Evolutionary conservation across 495 filamentous ascomycete genomes (phyloP).

Genomic region (Lichina pygmaea): DNA sequence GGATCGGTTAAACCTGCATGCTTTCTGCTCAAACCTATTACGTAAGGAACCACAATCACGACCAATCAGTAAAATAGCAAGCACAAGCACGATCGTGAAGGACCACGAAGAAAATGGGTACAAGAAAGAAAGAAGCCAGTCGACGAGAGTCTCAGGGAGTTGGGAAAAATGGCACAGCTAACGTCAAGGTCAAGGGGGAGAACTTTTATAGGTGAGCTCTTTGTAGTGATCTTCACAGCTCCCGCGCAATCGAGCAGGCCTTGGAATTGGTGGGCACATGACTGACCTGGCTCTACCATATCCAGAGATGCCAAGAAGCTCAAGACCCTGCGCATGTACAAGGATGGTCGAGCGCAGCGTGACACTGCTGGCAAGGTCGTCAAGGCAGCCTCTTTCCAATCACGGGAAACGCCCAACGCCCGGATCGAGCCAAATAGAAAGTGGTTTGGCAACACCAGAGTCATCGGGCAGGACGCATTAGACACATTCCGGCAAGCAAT

Average conservation of each 20-base stretch:
- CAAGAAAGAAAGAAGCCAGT: slow-evolving; percentile 73
- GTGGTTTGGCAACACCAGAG: slow-evolving; percentile 41
- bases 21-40: too few relatives aligned
- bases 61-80: too few relatives aligned
- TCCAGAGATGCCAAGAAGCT: slow-evolving; percentile 54
- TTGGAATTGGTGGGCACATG: neutral
- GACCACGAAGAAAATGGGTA: slow-evolving; percentile 46
- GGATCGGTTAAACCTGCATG: too few relatives aligned
- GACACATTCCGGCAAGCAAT: slow-evolving; percentile 76
- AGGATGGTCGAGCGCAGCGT: slow-evolving; percentile 48
- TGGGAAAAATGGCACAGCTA: slow-evolving; percentile 55
- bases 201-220: slow-evolving; percentile 54
- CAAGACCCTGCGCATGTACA: slow-evolving; percentile 65
- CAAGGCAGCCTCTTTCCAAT: slow-evolving; percentile 64
- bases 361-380: slow-evolving; percentile 56
- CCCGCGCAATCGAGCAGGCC: too few relatives aligned
- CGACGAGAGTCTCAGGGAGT: slow-evolving; percentile 65
- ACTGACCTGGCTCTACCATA: slow-evolving; percentile 5
- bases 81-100: neutral
- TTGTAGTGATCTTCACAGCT: too few relatives aligned
- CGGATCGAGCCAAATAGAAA: slow-evolving; percentile 84
- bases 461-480: slow-evolving; percentile 40
- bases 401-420: slow-evolving; percentile 48
- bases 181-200: slow-evolving; percentile 84
- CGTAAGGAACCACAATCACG: too few relatives aligned